phyloP scores from a whole-genome alignment of 768 basidiomycete genomes.

The Gloeophyllum trabeum region DNA sequence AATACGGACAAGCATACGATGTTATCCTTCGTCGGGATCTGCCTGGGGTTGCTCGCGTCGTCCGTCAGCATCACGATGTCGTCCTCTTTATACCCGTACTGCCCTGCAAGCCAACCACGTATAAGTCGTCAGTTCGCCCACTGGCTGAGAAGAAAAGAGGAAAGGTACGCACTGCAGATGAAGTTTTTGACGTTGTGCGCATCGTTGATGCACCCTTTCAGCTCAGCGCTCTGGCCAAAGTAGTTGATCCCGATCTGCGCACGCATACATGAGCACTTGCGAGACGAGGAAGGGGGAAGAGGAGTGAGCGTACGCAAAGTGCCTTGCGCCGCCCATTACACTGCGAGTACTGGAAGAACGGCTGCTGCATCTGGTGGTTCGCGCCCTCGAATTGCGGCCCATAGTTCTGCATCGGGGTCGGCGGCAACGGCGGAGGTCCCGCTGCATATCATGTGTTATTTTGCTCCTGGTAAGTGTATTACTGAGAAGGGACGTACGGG shows the following conservation, averaged over 20 bases:
- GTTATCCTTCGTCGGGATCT: slow-evolving; percentile 40
- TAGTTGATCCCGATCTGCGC: slow-evolving; percentile 46
- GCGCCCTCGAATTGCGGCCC: slow-evolving; percentile 29
- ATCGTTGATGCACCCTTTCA: slow-evolving; percentile 52
- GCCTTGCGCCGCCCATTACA: slow-evolving; percentile 46
- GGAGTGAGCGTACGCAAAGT: slow-evolving; percentile 27
- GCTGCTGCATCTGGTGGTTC: slow-evolving; percentile 22
- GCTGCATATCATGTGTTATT: slow-evolving; percentile 7
- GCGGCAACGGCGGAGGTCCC: slow-evolving; percentile 20
- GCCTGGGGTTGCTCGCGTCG: slow-evolving; percentile 28
- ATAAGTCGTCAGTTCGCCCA: neutral
- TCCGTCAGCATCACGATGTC: slow-evolving; percentile 53
- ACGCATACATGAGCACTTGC: neutral
- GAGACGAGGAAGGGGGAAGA: neutral
- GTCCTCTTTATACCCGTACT: slow-evolving; percentile 35
- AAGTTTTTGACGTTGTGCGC: slow-evolving; percentile 41
- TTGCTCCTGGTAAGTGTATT: neutral
- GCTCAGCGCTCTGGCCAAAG: slow-evolving; percentile 25
- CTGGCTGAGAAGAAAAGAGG: neutral
- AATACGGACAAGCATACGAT: slow-evolving; percentile 22
- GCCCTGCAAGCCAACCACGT: slow-evolving; percentile 13
- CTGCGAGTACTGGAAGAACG: slow-evolving; percentile 43
- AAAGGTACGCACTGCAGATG: slow-evolving; percentile 21
- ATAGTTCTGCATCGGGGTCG: slow-evolving; percentile 27
- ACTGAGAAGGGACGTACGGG: slow-evolving; percentile 10